phyloP scores from a whole-genome alignment of 148 eudicot genomes.

The Arbutus unedo region DNA sequence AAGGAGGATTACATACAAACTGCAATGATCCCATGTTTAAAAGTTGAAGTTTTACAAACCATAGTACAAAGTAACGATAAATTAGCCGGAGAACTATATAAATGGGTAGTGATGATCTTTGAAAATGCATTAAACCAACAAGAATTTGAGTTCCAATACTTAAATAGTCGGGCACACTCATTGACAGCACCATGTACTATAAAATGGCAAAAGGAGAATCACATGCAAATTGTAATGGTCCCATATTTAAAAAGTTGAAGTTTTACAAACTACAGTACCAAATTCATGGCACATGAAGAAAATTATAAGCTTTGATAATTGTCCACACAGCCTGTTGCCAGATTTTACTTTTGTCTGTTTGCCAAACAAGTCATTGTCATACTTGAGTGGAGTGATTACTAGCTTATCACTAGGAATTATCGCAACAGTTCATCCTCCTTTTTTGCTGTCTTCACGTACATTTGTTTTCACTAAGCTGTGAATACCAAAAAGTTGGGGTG shows the following conservation, averaged over 20 bases:
- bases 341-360: neutral
- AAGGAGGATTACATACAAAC: no score
- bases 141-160: neutral
- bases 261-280: neutral
- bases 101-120: neutral
- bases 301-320: constrained; percentile 4
- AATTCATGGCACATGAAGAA: neutral
- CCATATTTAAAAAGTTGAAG: neutral
- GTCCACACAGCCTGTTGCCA: constrained; percentile 16
- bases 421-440: neutral
- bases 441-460: neutral
- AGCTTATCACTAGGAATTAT: neutral
- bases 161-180: neutral
- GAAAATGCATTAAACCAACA: neutral
- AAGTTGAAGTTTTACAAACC: no score
- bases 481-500: neutral
- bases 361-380: constrained; percentile 1
- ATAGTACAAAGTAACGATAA: no score
- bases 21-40: no score
- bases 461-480: neutral
- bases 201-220: neutral
- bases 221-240: neutral
- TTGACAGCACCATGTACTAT: neutral
- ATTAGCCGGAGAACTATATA: neutral
- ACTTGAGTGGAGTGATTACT: neutral